Conservation (phyloP, 78 protist genomes). For the Cavenderia fasciculata region DNA sequence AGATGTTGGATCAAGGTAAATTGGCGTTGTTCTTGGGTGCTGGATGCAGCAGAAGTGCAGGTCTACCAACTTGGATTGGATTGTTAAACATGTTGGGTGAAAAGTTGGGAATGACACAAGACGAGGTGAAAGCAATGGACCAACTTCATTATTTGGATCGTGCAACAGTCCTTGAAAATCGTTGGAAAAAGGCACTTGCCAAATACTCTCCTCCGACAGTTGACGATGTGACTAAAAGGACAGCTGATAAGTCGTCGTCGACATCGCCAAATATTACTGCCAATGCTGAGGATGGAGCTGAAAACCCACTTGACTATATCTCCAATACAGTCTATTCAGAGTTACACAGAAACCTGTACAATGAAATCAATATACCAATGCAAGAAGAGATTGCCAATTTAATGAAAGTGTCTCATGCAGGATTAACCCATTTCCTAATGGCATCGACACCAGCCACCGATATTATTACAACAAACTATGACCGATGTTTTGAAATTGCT, state of each 20-base stretch:
- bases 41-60: constrained; percentile 77
- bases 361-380: constrained; percentile 54
- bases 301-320: neutral
- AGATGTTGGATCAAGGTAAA: constrained; percentile 11
- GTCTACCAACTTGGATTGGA: constrained; percentile 81
- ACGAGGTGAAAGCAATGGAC: constrained; percentile 15
- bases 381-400: constrained; percentile 57
- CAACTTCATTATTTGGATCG: constrained; percentile 55
- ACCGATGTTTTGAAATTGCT: constrained; percentile 80
- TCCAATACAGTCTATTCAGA: neutral
- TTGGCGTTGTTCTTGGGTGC: constrained; percentile 78
- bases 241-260: too few relatives aligned
- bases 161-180: constrained; percentile 58
- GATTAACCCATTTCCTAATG: constrained; percentile 56
- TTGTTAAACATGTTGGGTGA: constrained; percentile 60
- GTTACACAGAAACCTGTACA: neutral
- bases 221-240: neutral
- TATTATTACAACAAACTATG: constrained; percentile 86
- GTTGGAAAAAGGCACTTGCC: constrained; percentile 45
- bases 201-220: neutral
- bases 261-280: neutral
- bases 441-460: constrained; percentile 71
- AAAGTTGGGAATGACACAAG: constrained; percentile 34
- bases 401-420: constrained; percentile 32
- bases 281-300: neutral